Evolutionary conservation across 768 basidiomycete species (phyloP).

Genomic region (Clavaria fumosa): DNA sequence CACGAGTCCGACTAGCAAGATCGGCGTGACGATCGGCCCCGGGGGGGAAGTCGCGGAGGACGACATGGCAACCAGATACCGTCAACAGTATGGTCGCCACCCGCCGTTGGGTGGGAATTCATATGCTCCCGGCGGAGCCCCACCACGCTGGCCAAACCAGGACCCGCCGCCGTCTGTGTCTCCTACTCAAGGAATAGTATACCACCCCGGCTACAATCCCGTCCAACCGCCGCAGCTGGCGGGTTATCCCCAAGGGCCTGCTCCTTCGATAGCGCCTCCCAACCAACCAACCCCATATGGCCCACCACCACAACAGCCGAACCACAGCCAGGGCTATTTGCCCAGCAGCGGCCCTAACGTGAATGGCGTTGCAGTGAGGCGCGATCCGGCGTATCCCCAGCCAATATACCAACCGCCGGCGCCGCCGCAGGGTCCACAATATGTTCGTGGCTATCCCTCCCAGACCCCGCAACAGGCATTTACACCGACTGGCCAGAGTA

Average conservation of each 20-base stretch:
- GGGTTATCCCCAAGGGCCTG: constrained; percentile 15
- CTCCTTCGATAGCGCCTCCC: no score
- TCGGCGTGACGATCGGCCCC: constrained; percentile 73
- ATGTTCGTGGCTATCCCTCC: no score
- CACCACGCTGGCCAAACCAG: no score
- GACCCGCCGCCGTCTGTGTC: no score
- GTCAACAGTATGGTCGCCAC: constrained; percentile 29
- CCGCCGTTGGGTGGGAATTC: no score
- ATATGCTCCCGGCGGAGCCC: no score
- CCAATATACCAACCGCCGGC: no score
- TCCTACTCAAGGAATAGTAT: no score
- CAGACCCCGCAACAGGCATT: constrained; percentile 8
- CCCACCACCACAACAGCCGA: constrained; percentile 19
- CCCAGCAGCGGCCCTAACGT: background rate
- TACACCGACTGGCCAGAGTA: constrained; percentile 47
- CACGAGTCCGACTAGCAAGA: constrained; percentile 50
- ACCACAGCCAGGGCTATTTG: constrained; percentile 17
- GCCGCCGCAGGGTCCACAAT: no score
- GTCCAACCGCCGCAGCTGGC: constrained; percentile 15
- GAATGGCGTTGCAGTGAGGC: constrained; percentile 1
- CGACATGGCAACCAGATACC: constrained; percentile 50
- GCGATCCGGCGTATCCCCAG: constrained; percentile 3
- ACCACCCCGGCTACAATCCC: constrained; percentile 7
- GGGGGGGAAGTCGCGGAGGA: constrained; percentile 72
- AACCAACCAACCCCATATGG: constrained; percentile 23